Conservation (phyloP, 306 rosid species). For the Mimosa pudica region DNA sequence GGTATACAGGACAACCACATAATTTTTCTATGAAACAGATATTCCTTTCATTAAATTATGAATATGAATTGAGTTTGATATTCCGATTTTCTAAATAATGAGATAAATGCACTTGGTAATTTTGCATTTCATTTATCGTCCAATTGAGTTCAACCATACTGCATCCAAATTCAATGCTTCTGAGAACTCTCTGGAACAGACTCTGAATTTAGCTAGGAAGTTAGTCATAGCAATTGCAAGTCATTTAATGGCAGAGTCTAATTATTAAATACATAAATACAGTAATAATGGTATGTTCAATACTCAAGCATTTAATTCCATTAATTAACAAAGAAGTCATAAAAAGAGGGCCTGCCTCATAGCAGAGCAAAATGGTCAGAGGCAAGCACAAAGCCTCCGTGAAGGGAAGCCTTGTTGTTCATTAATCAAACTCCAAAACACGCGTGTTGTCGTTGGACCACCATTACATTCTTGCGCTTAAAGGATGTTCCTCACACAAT, state of each 20-base stretch:
- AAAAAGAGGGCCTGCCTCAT: background rate
- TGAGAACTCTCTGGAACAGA: background rate
- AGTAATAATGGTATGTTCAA: background rate
- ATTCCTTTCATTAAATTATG: background rate
- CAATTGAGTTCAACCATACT: background rate
- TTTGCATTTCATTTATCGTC: background rate
- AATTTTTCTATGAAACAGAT: background rate
- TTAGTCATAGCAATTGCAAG: background rate
- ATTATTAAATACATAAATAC: background rate
- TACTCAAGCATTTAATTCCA: background rate
- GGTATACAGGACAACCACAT: background rate
- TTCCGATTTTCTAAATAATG: background rate
- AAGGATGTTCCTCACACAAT: conserved; percentile 43
- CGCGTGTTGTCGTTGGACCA: conserved; percentile 38
- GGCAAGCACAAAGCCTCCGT: conserved; percentile 12
- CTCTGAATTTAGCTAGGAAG: background rate
- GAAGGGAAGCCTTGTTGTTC: background rate
- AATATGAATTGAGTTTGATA: background rate
- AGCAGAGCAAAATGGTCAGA: conserved; percentile 14
- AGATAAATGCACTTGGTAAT: background rate
- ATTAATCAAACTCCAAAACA: conserved; percentile 9
- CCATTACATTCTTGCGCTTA: conserved; percentile 37
- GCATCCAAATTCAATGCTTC: too few relatives aligned
- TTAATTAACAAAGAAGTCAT: background rate
- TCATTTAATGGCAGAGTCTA: background rate